phyloP scores from a whole-genome alignment of 441 rosid species.

The Populus hybrid region DNA sequence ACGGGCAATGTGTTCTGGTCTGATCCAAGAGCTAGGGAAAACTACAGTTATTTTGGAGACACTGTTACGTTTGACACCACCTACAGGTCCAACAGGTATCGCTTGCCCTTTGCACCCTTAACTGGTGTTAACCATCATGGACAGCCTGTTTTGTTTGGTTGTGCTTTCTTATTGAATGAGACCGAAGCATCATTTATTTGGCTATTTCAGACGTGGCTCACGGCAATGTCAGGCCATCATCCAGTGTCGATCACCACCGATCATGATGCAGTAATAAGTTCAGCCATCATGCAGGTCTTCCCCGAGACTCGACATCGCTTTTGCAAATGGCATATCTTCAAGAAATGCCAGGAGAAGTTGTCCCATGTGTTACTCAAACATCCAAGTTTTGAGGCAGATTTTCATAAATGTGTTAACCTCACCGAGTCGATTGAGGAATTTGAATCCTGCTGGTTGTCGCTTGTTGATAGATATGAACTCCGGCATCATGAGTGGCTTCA shows the following conservation, averaged over 20 bases:
- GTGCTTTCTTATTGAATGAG: constrained; percentile 84
- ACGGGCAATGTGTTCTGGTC: constrained; percentile 87
- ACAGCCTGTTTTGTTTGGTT: constrained; percentile 84
- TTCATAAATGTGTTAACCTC: constrained; percentile 75
- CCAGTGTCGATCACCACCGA: constrained; percentile 84
- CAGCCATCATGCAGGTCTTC: constrained; percentile 76
- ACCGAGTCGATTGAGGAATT: constrained; percentile 79
- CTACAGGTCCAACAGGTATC: constrained; percentile 76
- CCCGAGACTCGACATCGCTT: constrained; percentile 82
- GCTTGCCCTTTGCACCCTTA: constrained; percentile 89
- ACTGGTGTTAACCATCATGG: constrained; percentile 96
- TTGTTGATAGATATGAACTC: constrained; percentile 74
- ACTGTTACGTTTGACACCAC: constrained; percentile 85
- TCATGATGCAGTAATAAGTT: constrained; percentile 68
- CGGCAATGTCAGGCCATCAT: constrained; percentile 66
- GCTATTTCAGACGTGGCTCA: constrained; percentile 86
- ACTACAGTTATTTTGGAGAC: constrained; percentile 78
- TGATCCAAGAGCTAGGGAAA: constrained; percentile 67
- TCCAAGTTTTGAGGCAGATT: constrained; percentile 80
- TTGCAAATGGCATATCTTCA: constrained; percentile 91
- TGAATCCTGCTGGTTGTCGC: constrained; percentile 77
- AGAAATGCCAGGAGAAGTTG: constrained; percentile 81
- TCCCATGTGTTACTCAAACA: constrained; percentile 68
- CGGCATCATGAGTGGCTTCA: constrained; percentile 89
- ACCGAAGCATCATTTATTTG: constrained; percentile 82